phyloP scores from a whole-genome alignment of 2,329 filamentous ascomycete genomes.

The Fusarium sp. region DNA sequence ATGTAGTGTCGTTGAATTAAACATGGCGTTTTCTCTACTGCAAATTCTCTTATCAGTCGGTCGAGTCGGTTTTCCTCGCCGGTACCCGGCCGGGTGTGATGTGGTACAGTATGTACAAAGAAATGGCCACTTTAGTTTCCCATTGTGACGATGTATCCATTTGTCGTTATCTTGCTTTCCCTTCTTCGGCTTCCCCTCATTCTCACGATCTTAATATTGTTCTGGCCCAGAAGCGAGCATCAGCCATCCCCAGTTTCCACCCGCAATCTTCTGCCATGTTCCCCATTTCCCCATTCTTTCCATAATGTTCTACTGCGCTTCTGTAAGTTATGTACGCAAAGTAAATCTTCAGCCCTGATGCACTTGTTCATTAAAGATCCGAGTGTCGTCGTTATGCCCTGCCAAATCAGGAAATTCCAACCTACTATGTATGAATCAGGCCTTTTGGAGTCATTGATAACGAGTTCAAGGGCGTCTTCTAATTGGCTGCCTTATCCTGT shows the following conservation, averaged over 20 bases:
- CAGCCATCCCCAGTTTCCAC: constrained; percentile 33
- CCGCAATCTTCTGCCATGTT: constrained; percentile 30
- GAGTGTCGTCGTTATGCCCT: constrained; percentile 7
- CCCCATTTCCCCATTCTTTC: constrained; percentile 43
- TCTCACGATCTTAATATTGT: constrained; percentile 6
- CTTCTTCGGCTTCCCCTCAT: constrained; percentile 30
- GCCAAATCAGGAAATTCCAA: constrained; percentile 24
- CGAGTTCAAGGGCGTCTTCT: constrained; percentile 5
- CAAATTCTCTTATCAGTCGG: constrained; percentile 44
- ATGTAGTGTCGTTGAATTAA: constrained; percentile 26
- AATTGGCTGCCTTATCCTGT: constrained; percentile 38
- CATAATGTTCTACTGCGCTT: constrained; percentile 26
- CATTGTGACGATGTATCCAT: constrained; percentile 37
- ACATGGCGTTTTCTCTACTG: constrained; percentile 34
- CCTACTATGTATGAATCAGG: not conserved
- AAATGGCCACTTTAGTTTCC: constrained; percentile 38
- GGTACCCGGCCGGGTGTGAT: constrained; percentile 18
- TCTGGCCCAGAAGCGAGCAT: constrained; percentile 11
- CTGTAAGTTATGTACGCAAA: constrained; percentile 3
- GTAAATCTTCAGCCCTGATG: constrained; percentile 12
- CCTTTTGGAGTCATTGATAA: constrained; percentile 41
- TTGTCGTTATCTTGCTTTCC: constrained; percentile 38
- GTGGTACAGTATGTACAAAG: not conserved
- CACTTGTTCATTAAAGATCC: constrained; percentile 5
- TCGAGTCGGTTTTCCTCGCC: constrained; percentile 31